phyloP scores from a whole-genome alignment of 78 protist genomes.

The Tieghemostelium lacteum region DNA sequence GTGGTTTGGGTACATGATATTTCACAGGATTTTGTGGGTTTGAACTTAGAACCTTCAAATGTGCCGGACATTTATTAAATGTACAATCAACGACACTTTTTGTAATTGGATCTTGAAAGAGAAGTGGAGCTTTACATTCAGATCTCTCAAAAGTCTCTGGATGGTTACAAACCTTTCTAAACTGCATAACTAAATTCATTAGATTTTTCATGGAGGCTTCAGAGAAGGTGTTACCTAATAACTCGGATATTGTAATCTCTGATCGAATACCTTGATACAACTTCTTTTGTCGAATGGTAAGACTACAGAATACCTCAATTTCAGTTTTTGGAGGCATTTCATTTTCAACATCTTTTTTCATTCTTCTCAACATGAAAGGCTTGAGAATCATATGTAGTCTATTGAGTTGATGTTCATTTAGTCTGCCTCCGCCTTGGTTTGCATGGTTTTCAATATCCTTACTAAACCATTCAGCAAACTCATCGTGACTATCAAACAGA shows the following conservation, averaged over 20 bases:
- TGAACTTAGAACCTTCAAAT: not conserved
- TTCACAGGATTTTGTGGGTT: constrained; percentile 55
- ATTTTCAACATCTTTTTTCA: constrained; percentile 94
- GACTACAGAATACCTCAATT: constrained; percentile 76
- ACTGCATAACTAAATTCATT: constrained; percentile 95
- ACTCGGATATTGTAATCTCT: constrained; percentile 79
- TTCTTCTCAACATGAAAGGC: constrained; percentile 97
- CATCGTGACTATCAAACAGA: constrained; percentile 89
- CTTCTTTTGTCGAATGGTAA: constrained; percentile 88
- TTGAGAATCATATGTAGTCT: constrained; percentile 94
- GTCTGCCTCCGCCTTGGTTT: constrained; percentile 36
- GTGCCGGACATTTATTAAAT: constrained; percentile 8
- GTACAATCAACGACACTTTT: not conserved
- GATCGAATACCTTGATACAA: constrained; percentile 78
- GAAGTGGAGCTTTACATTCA: constrained; percentile 73
- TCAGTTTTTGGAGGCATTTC: constrained; percentile 93
- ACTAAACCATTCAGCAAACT: constrained; percentile 95
- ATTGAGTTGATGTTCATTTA: constrained; percentile 86
- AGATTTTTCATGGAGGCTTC: constrained; percentile 79
- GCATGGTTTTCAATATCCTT: constrained; percentile 74
- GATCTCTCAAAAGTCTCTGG: constrained; percentile 93
- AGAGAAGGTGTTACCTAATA: constrained; percentile 39
- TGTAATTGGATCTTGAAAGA: constrained; percentile 20
- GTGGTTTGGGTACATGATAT: constrained; percentile 30
- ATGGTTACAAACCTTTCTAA: constrained; percentile 96